Evolutionary conservation across 257 asterid genomes (phyloP).

Genomic region (Fraxinus anomala): DNA sequence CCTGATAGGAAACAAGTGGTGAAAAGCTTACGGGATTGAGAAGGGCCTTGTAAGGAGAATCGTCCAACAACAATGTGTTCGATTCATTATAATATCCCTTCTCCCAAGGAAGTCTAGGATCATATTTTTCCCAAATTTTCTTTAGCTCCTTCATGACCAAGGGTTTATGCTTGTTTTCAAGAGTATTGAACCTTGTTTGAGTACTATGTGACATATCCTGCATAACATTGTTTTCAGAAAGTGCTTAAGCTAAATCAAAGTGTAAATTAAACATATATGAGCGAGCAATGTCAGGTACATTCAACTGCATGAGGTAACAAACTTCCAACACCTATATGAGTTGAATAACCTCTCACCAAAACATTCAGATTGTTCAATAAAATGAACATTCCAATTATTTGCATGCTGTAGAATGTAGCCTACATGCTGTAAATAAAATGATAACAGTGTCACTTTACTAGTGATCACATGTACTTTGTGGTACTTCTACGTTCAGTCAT

Average conservation of each 20-base stretch:
- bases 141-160: conserved; percentile 82
- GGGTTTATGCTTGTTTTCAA: conserved; percentile 73
- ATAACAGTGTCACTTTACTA: neutral
- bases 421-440: conserved; percentile 13
- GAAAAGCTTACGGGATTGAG: conserved; percentile 77
- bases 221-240: conserved; percentile 34
- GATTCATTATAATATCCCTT: conserved; percentile 75
- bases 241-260: conserved; percentile 8
- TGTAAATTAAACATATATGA: neutral
- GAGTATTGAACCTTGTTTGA: conserved; percentile 61
- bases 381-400: neutral
- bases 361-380: neutral
- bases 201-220: conserved; percentile 79
- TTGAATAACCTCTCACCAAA: conserved; percentile 18
- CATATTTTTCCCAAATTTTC: conserved; percentile 69
- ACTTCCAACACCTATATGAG: conserved; percentile 3
- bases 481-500: neutral
- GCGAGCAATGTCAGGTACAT: neutral
- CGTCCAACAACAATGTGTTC: conserved; percentile 82
- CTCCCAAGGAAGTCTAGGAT: conserved; percentile 67
- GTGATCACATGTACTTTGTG: neutral
- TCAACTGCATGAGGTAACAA: neutral
- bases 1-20: neutral
- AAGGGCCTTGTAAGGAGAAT: conserved; percentile 97
- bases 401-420: conserved; percentile 1